Evolutionary conservation across 2,329 filamentous ascomycete genomes (phyloP).

Genomic region (Zymoseptoria ardabiliae): DNA sequence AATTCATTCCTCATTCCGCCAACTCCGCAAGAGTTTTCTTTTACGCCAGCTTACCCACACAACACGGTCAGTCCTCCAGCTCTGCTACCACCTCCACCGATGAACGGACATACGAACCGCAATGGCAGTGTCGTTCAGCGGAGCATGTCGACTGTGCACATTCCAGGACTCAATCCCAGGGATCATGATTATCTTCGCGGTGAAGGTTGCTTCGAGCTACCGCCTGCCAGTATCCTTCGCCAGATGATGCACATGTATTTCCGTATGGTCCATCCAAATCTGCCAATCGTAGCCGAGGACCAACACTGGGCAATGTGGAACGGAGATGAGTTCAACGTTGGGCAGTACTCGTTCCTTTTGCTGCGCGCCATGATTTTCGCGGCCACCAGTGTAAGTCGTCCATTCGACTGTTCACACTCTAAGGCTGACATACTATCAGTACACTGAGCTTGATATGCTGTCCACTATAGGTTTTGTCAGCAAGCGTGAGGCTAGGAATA

Average conservation of each 20-base stretch:
- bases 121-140: background rate
- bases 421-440: background rate
- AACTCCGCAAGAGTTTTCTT: background rate
- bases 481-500: constrained; percentile 5
- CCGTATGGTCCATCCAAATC: constrained; percentile 9
- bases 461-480: background rate
- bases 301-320: constrained; percentile 12
- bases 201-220: constrained; percentile 14
- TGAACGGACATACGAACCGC: background rate
- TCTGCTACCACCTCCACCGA: background rate
- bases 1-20: background rate
- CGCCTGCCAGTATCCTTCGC: constrained; percentile 6
- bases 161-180: background rate
- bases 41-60: background rate
- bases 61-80: background rate
- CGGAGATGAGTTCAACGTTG: constrained; percentile 7
- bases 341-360: constrained; percentile 8
- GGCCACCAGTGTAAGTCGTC: constrained; percentile 2
- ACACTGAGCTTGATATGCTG: background rate
- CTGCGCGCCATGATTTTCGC: constrained; percentile 12
- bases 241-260: constrained; percentile 11
- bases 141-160: background rate
- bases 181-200: constrained; percentile 8
- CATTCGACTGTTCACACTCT: background rate
- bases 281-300: constrained; percentile 10